A percentile compares a stretch with the other conserved stretches of the same genome.
These are phyloP conservation scores for Clohesyomyces aquaticus DNA, from an alignment of 495 filamentous ascomycete genomes.

Conservation along the genomic window DNA sequence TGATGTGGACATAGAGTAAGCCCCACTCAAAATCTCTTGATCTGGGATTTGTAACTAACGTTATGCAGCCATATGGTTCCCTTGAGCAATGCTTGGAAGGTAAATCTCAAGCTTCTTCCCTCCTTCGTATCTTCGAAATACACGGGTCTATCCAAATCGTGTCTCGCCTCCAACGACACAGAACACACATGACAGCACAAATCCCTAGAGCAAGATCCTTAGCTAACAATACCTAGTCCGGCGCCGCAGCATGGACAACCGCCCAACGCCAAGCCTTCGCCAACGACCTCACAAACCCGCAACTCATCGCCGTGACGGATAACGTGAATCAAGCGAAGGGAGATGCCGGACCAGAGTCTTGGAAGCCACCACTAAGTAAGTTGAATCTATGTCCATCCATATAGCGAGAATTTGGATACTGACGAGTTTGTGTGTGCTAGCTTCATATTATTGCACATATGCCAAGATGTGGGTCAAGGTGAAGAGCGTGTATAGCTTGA, in stretches of 20 bases:
- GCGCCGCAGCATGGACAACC: conserved; percentile 61
- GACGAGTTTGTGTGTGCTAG: conserved; percentile 33
- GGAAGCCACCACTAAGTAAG: conserved; percentile 69
- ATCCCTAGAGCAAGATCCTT: too few species aligned
- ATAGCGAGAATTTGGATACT: neutral
- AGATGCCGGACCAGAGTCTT: conserved; percentile 68
- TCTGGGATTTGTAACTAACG: too few species aligned
- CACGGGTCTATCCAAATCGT: too few species aligned
- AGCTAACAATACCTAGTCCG: conserved; percentile 44
- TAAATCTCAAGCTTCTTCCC: conserved; percentile 40
- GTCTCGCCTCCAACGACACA: too few species aligned
- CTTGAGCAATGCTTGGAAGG: conserved; percentile 73
- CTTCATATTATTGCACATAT: conserved; percentile 74
- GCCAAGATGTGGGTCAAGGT: conserved; percentile 72
- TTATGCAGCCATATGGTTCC: conserved; percentile 78
- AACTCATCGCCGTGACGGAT: conserved; percentile 74
- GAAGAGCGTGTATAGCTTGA: conserved; percentile 64
- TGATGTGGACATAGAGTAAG: conserved; percentile 77
- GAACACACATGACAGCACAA: too few species aligned
- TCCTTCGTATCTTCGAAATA: neutral
- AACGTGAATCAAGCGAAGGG: conserved; percentile 72
- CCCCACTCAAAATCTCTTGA: too few species aligned
- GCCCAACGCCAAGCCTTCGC: conserved; percentile 65
- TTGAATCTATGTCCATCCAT: too few species aligned
- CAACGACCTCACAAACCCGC: conserved; percentile 71